Evolutionary conservation across 345 rosid genomes (phyloP), one percentile per base, ranked within the genome.

Genomic region (Eucalyptus marginata): DNA sequence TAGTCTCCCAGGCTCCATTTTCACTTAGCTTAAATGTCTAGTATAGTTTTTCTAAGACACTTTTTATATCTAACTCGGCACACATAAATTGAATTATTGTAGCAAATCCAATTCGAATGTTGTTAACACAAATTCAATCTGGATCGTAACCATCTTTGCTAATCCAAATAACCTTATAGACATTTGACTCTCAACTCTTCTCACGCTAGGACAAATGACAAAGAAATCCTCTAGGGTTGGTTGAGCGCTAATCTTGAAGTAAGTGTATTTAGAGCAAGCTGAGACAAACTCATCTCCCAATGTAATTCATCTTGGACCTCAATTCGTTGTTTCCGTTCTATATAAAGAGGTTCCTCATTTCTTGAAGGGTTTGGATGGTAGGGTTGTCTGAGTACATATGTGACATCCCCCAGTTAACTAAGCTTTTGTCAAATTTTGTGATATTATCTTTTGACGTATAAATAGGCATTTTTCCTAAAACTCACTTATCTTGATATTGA

Each of bases 261-360:
- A 5, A 2, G 13, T 68, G 18, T 5, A 68, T 68, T 68, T 33
- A 40, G 44, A 68, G 81, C 44, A 33, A 71, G 14, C 8, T 5
- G 1, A 33, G 81, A 71, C 46, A 17, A 18, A 36, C 5, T 10
- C 40, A 18, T 71, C 1, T 1, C 25, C 27, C 0, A 3, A 10
- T 71, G 81, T 36, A 71, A 71, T 36, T 71, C 27, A 9, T 18
- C 8, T 36, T 14, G 4, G 13, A 36, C 27, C 46, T 36, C 12
- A 18, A 18, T 3, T 8, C 1, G 4, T 24, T 71, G 24, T 71
- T 33, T 33, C 46, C 7, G 0, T 33, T 33, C 14, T 18, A 36
- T 18, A 10, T 5, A 10, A 18, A 18, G 14, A 5, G 81, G 25
- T 36, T 36, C 7, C 81, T 36, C 3, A 71, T 71, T 71, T 71